Conservation (phyloP, 208 protist genomes). For the Wallacemonas rigidus region DNA sequence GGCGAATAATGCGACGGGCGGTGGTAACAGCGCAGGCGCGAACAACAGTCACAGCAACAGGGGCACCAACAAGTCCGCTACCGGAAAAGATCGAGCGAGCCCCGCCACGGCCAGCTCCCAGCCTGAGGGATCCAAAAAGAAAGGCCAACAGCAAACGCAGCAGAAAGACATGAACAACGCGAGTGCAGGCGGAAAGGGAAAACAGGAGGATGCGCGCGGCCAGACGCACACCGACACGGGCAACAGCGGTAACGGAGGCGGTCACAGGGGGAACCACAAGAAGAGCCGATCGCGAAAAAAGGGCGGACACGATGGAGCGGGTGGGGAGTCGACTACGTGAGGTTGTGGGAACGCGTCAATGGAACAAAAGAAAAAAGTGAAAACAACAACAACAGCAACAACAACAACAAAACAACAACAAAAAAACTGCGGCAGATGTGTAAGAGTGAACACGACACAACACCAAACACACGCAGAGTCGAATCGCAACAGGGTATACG, state of each 20-base stretch:
- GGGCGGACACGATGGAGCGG: slow-evolving; percentile 10
- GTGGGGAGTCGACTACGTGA: not conserved
- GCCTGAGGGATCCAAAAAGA: slow-evolving; percentile 12
- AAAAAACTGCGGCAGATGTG: too few relatives aligned
- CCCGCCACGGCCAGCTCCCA: slow-evolving; percentile 6
- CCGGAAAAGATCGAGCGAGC: slow-evolving; percentile 1
- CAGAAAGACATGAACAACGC: slow-evolving; percentile 19
- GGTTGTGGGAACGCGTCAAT: slow-evolving; percentile 12
- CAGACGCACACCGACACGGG: not conserved
- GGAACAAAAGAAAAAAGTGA: not conserved
- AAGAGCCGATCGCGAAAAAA: slow-evolving; percentile 8
- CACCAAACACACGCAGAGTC: too few relatives aligned
- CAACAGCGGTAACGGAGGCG: slow-evolving; percentile 11
- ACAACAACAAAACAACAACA: not conserved
- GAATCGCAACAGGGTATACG: too few relatives aligned
- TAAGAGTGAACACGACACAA: too few relatives aligned
- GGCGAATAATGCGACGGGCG: not conserved
- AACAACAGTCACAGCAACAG: slow-evolving; percentile 8
- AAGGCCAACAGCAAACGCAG: slow-evolving; percentile 8
- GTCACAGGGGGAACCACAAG: slow-evolving; percentile 17
- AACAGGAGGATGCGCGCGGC: slow-evolving; percentile 1
- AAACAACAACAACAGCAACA: not conserved
- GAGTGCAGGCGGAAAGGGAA: not conserved
- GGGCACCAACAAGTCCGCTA: slow-evolving; percentile 19
- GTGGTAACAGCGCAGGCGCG: not conserved